These are phyloP conservation scores for Suhomyces guaymorum DNA, from an alignment of 1,139 yeast genomes.

Conservation along the genomic window DNA sequence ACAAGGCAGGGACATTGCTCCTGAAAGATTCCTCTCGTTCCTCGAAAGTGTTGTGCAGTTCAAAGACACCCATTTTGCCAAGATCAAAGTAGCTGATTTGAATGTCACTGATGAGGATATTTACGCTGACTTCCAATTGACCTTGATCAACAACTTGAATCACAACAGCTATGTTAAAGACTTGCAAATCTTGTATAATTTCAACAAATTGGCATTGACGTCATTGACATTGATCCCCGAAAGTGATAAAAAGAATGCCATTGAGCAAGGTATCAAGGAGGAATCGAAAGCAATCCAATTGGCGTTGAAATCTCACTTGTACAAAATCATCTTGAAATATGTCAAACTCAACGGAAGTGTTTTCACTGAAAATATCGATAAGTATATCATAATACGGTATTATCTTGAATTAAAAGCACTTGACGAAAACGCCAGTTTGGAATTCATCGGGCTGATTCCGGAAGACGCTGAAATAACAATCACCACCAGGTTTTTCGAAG, in stretches of 20 bases:
- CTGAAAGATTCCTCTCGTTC: constrained; percentile 15
- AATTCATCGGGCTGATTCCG: constrained; percentile 14
- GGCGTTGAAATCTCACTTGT: constrained; percentile 21
- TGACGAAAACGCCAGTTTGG: constrained; percentile 3
- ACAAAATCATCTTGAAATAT: constrained; percentile 20
- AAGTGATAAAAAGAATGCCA: background rate
- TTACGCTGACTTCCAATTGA: constrained; percentile 13
- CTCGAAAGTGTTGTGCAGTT: constrained; percentile 22
- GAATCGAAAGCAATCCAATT: constrained; percentile 17
- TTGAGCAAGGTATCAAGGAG: constrained; percentile 3
- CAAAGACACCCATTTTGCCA: constrained; percentile 17
- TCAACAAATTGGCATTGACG: constrained; percentile 26
- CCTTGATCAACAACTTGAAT: constrained; percentile 25
- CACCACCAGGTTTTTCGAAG: constrained; percentile 30
- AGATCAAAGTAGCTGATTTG: constrained; percentile 5
- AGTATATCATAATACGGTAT: constrained; percentile 28
- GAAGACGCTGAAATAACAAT: constrained; percentile 24
- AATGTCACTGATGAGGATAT: constrained; percentile 1
- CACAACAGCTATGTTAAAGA: constrained; percentile 20
- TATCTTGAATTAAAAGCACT: constrained; percentile 16
- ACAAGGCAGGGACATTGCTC: constrained; percentile 10
- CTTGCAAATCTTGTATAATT: constrained; percentile 31
- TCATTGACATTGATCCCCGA: constrained; percentile 16
- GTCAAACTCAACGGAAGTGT: constrained; percentile 8
- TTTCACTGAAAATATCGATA: constrained; percentile 24